A percentile compares a stretch with the other conserved stretches of the same genome.
phyloP scores from a whole-genome alignment of 2,329 filamentous ascomycete genomes.

The Aspergillus hiratsukae region DNA sequence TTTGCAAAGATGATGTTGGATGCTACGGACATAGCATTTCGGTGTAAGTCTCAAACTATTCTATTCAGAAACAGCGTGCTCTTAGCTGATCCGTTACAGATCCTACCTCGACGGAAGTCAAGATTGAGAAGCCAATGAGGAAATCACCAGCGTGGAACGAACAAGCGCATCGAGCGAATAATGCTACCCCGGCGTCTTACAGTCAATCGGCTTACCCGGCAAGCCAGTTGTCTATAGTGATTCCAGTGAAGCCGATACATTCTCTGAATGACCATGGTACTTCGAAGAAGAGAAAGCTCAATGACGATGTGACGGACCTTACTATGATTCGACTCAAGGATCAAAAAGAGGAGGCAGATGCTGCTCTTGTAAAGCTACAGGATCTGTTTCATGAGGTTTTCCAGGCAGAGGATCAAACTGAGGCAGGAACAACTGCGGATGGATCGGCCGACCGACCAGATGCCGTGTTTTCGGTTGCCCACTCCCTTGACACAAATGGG shows the following conservation, averaged over 20 bases:
- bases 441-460: slow-evolving; percentile 40
- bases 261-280: slow-evolving; percentile 33
- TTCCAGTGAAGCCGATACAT: slow-evolving; percentile 43
- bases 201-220: slow-evolving; percentile 17
- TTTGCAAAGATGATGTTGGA: slow-evolving; percentile 54
- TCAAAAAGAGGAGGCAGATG: slow-evolving; percentile 75
- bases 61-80: background rate
- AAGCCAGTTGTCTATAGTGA: slow-evolving; percentile 44
- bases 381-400: slow-evolving; percentile 68
- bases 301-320: slow-evolving; percentile 51
- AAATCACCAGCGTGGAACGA: slow-evolving; percentile 21
- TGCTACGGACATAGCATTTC: slow-evolving; percentile 41
- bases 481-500: slow-evolving; percentile 30
- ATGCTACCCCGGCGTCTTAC: slow-evolving; percentile 41
- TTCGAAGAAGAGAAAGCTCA: slow-evolving; percentile 47
- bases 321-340: slow-evolving; percentile 62
- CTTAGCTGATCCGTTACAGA: slow-evolving; percentile 26
- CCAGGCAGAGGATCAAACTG: slow-evolving; percentile 68
- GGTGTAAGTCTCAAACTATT: slow-evolving; percentile 31
- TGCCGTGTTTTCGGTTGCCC: slow-evolving; percentile 48
- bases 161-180: slow-evolving; percentile 28
- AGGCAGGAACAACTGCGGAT: slow-evolving; percentile 47
- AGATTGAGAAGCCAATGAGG: slow-evolving; percentile 18
- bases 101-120: slow-evolving; percentile 25
- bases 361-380: slow-evolving; percentile 66